These are phyloP conservation scores for Fraxinus albicans DNA, from an alignment of 305 asterid species.

Conservation along the genomic window DNA sequence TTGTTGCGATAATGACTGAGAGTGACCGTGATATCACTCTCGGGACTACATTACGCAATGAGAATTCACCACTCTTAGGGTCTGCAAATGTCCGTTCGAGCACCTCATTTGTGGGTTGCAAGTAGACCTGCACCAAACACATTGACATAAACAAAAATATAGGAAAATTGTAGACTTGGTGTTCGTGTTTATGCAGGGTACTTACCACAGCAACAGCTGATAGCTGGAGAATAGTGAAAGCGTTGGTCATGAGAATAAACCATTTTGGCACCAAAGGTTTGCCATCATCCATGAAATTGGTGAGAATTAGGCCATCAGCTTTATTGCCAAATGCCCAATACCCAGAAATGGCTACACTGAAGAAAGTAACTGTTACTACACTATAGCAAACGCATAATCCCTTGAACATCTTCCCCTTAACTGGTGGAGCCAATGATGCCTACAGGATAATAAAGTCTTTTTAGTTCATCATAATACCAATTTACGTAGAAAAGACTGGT, in stretches of 20 bases:
- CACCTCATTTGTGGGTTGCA: slow-evolving; percentile 90
- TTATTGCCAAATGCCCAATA: slow-evolving; percentile 90
- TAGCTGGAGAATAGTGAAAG: slow-evolving; percentile 76
- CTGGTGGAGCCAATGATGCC: slow-evolving; percentile 44
- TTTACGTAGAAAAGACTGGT: slow-evolving; percentile 38
- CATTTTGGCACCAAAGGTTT: slow-evolving; percentile 65
- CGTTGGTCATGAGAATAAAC: slow-evolving; percentile 64
- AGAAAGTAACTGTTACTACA: slow-evolving; percentile 57
- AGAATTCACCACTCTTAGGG: slow-evolving; percentile 60
- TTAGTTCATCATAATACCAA: background rate
- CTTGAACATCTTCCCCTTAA: slow-evolving; percentile 88
- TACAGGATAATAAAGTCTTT: too few relatives aligned
- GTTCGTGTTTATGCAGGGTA: background rate
- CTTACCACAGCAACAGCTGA: slow-evolving; percentile 88
- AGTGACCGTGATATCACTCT: slow-evolving; percentile 65
- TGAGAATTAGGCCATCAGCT: slow-evolving; percentile 57
- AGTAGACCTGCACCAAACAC: slow-evolving; percentile 54
- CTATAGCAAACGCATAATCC: slow-evolving; percentile 79
- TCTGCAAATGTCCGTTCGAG: slow-evolving; percentile 70
- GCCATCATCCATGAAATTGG: slow-evolving; percentile 63
- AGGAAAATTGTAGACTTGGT: background rate
- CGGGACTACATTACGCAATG: slow-evolving; percentile 65
- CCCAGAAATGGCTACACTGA: slow-evolving; percentile 84
- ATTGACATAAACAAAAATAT: background rate
- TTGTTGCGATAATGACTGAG: slow-evolving; percentile 61